Base-by-base conservation (phyloP, 2,329 filamentous ascomycete genomes). In the Nemania sp. region DNA sequence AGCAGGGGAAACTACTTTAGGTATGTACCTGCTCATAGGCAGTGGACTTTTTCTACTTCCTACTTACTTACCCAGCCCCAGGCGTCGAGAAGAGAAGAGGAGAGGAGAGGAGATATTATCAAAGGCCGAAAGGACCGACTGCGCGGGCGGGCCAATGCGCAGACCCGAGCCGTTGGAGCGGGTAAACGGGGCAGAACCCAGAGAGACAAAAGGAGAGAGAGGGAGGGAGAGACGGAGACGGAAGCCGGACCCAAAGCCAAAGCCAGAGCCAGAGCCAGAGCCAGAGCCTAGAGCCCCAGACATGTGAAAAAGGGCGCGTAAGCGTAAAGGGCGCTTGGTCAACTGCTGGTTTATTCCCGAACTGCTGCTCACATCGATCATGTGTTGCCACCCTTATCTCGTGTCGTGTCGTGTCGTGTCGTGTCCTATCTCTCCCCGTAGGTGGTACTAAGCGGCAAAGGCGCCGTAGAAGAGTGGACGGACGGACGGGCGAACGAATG, bases 161-260 rank as follows among this genome's bases (percentile, higher is more conserved):
- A 13, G 47, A 39, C 39, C 51, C 51, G 29, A 46, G 46, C 39
- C 21, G 52, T 51, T 55, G 57, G 47, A 39, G 54, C 46, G 45
- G 54, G 20, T 50, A 50, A 50, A 50, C 21, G 18, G 42, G 25
- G 17, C 18, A 10, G 29, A 50, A 3, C 4, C 25, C 35, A 32
- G 18, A 50, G 46, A 32, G 17, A 50, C 20, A 32, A 34, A 32
- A 35, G n/a, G n/a, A 47, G 12, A 10, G 21, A 32, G 45, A 21
- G 13, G 45, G 21, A 13, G 34, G 34, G 34, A 35, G 34, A 35
- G 34, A 39, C 3, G 35, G 35, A 4, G 35, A 39, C 35, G 35
- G 35, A 37, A 47, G 13, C 34, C 25, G 25, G 25, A 29, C n/a
- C n/a, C 4, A 29, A 7, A 7, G 25, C 25, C 25, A 29, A 7